Percentiles rank a stretch among this genome's conserved stretches.
These are phyloP conservation scores for Plicaturopsis crispa DNA, from an alignment of 768 basidiomycete genomes.

Conservation along the genomic window DNA sequence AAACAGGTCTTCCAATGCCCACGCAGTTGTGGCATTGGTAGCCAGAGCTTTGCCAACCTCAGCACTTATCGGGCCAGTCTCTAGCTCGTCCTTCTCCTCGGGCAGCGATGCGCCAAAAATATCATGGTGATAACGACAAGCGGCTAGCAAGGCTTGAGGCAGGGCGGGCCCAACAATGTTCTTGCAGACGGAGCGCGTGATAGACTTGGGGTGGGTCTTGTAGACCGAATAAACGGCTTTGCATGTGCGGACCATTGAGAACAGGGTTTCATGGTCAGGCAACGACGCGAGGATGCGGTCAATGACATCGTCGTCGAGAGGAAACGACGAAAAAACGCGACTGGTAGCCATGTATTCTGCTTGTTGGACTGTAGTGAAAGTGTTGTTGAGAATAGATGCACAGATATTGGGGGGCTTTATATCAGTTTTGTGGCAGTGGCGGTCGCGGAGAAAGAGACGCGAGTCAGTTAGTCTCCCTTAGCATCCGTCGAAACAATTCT, in stretches of 20 bases:
- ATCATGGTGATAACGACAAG: conserved; percentile 10
- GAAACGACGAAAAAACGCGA: too few relatives aligned
- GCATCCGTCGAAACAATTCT: too few relatives aligned
- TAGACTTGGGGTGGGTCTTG: conserved; percentile 19
- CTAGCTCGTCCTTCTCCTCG: conserved; percentile 7
- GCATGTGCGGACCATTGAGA: conserved; percentile 17
- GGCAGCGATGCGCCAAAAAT: conserved; percentile 3
- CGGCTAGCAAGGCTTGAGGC: conserved; percentile 20
- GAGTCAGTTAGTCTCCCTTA: too few relatives aligned
- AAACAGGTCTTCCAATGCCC: conserved; percentile 27
- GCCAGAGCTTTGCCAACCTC: conserved; percentile 16
- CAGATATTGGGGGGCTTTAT: too few relatives aligned
- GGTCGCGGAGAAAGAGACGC: too few relatives aligned
- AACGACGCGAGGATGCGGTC: conserved; percentile 19
- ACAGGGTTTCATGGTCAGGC: conserved; percentile 21
- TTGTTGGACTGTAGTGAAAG: too few relatives aligned
- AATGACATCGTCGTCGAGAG: conserved; percentile 22
- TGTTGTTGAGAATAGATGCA: too few relatives aligned
- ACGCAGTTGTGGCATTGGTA: conserved; percentile 16
- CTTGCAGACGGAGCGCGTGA: conserved; percentile 20
- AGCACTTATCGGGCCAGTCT: conserved; percentile 11
- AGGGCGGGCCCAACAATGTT: conserved; percentile 22
- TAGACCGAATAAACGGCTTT: conserved; percentile 23
- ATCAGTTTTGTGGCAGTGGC: too few relatives aligned
- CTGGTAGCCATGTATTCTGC: too few relatives aligned